phyloP scores from a whole-genome alignment of 805 yeast species.

The Lipomyces yamanashiensis region DNA sequence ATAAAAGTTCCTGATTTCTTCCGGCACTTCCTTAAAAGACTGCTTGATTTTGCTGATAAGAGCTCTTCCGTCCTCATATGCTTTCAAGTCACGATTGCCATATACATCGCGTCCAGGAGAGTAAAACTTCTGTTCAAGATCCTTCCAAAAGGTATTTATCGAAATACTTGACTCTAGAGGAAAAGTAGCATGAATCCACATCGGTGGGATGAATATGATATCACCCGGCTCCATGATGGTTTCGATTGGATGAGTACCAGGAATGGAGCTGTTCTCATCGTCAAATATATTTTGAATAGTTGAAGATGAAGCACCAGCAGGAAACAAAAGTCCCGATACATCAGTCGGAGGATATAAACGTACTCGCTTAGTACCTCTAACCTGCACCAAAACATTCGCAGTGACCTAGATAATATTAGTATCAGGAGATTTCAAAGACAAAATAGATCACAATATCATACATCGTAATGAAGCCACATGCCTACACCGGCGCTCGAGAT shows the following conservation, averaged over 20 bases:
- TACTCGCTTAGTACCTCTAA: constrained; percentile 44
- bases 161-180: constrained; percentile 45
- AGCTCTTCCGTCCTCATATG: constrained; percentile 45
- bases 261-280: constrained; percentile 16
- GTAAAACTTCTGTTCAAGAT: constrained; percentile 40
- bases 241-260: constrained; percentile 42
- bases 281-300: constrained; percentile 44
- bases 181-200: constrained; percentile 49
- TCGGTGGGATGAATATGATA: constrained; percentile 46
- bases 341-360: constrained; percentile 48
- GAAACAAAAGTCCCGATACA: constrained; percentile 41
- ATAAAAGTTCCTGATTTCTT: constrained; percentile 43
- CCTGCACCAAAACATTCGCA: constrained; percentile 47
- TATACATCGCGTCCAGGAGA: constrained; percentile 46
- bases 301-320: constrained; percentile 46
- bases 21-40: constrained; percentile 40
- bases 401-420: constrained; percentile 34
- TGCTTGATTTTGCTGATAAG: constrained; percentile 38
- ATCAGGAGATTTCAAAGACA: not conserved
- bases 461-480: constrained; percentile 49
- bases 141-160: constrained; percentile 47
- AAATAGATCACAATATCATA: constrained; percentile 8
- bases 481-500: constrained; percentile 45
- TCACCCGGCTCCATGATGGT: constrained; percentile 47
- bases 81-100: constrained; percentile 47